These are phyloP conservation scores for Solidago caesia DNA, from an alignment of 129 eudicot genomes.

Conservation along the genomic window DNA sequence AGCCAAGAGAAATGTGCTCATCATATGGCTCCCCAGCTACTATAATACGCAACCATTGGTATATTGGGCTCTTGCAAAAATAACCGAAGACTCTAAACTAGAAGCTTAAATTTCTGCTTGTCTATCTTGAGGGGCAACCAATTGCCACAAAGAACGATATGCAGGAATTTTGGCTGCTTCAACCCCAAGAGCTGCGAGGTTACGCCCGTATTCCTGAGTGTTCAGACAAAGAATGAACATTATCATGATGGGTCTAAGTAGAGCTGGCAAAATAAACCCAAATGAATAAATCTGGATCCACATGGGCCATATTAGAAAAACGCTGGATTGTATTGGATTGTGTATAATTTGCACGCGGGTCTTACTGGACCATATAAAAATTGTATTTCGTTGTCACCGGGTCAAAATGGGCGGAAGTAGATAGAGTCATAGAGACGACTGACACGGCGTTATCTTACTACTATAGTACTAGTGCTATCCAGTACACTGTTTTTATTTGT, in stretches of 20 bases:
- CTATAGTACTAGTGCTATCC: no score
- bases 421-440: no score
- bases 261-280: no score
- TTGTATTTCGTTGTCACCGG: no score
- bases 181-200: slow-evolving; percentile 74
- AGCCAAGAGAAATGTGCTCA: background rate
- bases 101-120: slow-evolving; percentile 56
- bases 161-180: slow-evolving; percentile 77
- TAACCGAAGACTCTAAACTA: slow-evolving; percentile 32
- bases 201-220: slow-evolving; percentile 81
- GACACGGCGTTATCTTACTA: no score
- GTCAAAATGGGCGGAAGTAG: no score
- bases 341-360: no score
- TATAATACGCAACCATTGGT: slow-evolving; percentile 4
- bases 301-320: no score
- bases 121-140: slow-evolving; percentile 77
- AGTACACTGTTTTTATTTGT: no score
- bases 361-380: no score
- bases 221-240: background rate
- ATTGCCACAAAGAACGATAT: slow-evolving; percentile 80
- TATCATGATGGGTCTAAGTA: background rate
- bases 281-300: no score
- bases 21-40: slow-evolving; percentile 3
- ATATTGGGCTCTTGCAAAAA: slow-evolving; percentile 4
- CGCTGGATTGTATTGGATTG: no score